Percentiles rank a stretch among this genome's conserved stretches.
phyloP scores from a whole-genome alignment of 2,329 filamentous ascomycete species.

The Diaporthe sp. region DNA sequence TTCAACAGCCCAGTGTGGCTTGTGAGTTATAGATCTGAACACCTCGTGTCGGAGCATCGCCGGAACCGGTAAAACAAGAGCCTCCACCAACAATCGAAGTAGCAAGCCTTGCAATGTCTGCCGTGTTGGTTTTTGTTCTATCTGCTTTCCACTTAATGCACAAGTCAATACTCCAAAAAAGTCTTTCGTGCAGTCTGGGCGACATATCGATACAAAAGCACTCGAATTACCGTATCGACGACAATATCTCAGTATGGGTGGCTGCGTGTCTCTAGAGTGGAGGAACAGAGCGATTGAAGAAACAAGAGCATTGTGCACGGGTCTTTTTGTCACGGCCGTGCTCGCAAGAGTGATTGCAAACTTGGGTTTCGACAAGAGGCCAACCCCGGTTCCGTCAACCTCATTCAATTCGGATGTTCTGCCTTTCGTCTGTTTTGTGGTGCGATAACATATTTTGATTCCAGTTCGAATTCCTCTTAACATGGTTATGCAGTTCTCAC shows the following conservation, averaged over 20 bases:
- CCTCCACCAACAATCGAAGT: neutral
- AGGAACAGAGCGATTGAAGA: neutral
- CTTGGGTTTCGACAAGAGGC: constrained; percentile 1
- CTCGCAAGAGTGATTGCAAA: constrained; percentile 1
- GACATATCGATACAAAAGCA: neutral
- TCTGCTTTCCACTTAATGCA: fast-evolving
- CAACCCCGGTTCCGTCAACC: neutral
- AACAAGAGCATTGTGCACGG: neutral
- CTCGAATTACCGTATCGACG: neutral
- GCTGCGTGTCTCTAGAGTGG: neutral
- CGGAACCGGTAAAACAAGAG: constrained; percentile 8
- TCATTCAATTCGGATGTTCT: neutral
- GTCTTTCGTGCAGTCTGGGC: neutral
- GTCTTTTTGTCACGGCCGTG: constrained; percentile 8
- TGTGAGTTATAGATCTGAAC: neutral
- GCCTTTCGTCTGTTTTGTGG: neutral
- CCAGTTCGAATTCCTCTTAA: neutral
- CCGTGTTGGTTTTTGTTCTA: too few species aligned
- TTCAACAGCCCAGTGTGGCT: neutral
- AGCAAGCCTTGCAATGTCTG: neutral
- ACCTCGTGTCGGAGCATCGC: neutral
- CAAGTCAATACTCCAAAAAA: neutral
- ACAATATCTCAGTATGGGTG: neutral
- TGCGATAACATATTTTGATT: neutral
- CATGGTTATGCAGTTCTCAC: neutral